Evolutionary conservation across 2,329 filamentous ascomycete genomes (phyloP).

Genomic region (Ceratocystis ficicola): DNA sequence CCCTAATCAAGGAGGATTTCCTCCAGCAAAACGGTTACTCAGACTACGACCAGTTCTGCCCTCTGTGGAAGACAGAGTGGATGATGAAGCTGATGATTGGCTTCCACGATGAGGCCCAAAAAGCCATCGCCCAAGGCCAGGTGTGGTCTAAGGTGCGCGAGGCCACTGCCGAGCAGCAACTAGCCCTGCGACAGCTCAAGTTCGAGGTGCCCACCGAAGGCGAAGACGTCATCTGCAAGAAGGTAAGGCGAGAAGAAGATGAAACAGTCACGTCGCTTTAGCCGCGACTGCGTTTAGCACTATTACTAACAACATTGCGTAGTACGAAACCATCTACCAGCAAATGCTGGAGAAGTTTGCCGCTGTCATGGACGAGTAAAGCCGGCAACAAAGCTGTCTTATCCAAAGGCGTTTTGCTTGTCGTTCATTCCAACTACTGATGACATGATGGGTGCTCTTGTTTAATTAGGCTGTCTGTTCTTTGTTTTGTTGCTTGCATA

Average conservation of each 20-base stretch:
- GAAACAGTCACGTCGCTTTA: not conserved
- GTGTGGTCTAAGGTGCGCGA: constrained; percentile 89
- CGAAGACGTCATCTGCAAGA: constrained; percentile 68
- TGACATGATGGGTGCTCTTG: not conserved
- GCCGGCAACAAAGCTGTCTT: not conserved
- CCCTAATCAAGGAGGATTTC: constrained; percentile 94
- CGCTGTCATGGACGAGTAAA: constrained; percentile 84
- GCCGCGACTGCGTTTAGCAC: not conserved
- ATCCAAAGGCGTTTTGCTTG: not conserved
- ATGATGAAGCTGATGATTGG: constrained; percentile 99
- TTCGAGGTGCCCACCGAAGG: constrained; percentile 87
- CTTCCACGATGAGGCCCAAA: constrained; percentile 95
- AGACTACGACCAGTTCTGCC: constrained; percentile 98
- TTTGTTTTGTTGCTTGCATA: constrained; percentile 1
- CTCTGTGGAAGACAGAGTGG: constrained; percentile 98
- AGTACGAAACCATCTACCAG: constrained; percentile 89
- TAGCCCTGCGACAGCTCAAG: constrained; percentile 79
- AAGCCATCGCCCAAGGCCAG: constrained; percentile 82
- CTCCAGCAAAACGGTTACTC: constrained; percentile 98
- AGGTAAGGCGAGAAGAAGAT: constrained; percentile 40
- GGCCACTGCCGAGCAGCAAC: constrained; percentile 75
- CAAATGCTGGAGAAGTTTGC: constrained; percentile 96
- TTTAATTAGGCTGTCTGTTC: constrained; percentile 1
- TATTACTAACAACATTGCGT: constrained; percentile 31
- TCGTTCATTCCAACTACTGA: not conserved